A percentile compares a stretch with the other conserved stretches of the same genome.
Evolutionary conservation across 148 eudicot species (phyloP).

Genomic region (Salicornia ramosissima): DNA sequence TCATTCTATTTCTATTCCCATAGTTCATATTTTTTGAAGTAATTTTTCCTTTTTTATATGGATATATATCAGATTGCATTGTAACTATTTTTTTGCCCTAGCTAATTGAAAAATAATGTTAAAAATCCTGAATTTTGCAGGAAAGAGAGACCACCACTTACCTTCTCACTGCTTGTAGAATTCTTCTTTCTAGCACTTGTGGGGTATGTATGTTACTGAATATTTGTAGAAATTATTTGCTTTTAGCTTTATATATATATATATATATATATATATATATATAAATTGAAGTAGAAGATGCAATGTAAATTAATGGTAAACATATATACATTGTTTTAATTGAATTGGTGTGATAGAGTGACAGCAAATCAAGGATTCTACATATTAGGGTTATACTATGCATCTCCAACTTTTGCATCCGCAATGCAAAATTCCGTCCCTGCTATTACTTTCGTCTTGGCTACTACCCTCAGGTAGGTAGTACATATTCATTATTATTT

Average conservation of each 20-base stretch:
- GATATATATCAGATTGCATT: no score
- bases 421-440: slow-evolving; percentile 90
- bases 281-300: no score
- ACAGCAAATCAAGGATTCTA: slow-evolving; percentile 88
- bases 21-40: no score
- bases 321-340: background rate
- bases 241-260: no score
- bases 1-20: no score
- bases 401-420: slow-evolving; percentile 75
- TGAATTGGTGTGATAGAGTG: slow-evolving; percentile 38
- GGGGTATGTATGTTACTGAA: slow-evolving; percentile 54
- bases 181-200: slow-evolving; percentile 73
- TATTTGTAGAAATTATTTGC: no score
- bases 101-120: no score
- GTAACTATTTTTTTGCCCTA: no score
- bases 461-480: slow-evolving; percentile 47
- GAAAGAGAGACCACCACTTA: slow-evolving; percentile 80
- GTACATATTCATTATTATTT: no score
- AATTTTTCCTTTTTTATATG: no score
- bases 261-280: no score
- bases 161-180: slow-evolving; percentile 54
- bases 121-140: slow-evolving; percentile 36
- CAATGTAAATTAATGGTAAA: no score
- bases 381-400: slow-evolving; percentile 63
- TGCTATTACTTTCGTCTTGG: slow-evolving; percentile 73